phyloP scores from a whole-genome alignment of 805 yeast species.

The Aciculoconidium aculeatum region DNA sequence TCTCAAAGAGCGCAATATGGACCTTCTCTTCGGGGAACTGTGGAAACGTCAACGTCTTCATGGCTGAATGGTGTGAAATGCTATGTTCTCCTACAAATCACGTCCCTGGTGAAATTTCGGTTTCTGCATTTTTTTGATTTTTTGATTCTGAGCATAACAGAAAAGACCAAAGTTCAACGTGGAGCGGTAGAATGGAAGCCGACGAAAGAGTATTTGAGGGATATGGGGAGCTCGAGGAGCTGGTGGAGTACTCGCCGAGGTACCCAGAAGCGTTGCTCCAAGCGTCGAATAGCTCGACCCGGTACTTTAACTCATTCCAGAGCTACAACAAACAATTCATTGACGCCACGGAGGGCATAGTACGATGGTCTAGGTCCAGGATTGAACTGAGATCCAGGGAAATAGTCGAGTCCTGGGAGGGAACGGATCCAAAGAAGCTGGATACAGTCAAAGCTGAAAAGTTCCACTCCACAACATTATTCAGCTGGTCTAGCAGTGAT shows the following conservation, averaged over 20 bases:
- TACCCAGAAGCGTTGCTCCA: conserved; percentile 35
- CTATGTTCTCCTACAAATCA: too few relatives aligned
- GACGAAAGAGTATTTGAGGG: conserved; percentile 3
- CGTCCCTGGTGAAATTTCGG: too few relatives aligned
- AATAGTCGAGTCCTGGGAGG: conserved; percentile 21
- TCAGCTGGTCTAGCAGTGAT: conserved; percentile 40
- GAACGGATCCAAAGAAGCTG: conserved; percentile 9
- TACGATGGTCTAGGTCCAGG: conserved; percentile 27
- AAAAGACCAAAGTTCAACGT: too few relatives aligned
- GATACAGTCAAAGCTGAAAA: conserved; percentile 6
- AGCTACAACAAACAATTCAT: conserved; percentile 30
- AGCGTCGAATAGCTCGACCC: conserved; percentile 21
- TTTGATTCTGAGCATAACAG: too few relatives aligned
- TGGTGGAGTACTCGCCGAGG: not conserved
- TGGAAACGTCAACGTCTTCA: conserved; percentile 27
- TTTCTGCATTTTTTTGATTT: too few relatives aligned
- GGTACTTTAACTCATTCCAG: conserved; percentile 28
- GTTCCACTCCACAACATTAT: conserved; percentile 25
- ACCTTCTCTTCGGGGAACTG: conserved; percentile 40
- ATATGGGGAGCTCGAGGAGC: not conserved
- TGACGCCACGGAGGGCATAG: conserved; percentile 10
- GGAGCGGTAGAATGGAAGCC: too few relatives aligned
- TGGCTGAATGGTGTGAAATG: too few relatives aligned
- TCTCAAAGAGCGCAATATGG: conserved; percentile 37
- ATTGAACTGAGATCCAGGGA: conserved; percentile 16